Conservation (phyloP, 768 basidiomycete genomes). For the Trametes coccinea region DNA sequence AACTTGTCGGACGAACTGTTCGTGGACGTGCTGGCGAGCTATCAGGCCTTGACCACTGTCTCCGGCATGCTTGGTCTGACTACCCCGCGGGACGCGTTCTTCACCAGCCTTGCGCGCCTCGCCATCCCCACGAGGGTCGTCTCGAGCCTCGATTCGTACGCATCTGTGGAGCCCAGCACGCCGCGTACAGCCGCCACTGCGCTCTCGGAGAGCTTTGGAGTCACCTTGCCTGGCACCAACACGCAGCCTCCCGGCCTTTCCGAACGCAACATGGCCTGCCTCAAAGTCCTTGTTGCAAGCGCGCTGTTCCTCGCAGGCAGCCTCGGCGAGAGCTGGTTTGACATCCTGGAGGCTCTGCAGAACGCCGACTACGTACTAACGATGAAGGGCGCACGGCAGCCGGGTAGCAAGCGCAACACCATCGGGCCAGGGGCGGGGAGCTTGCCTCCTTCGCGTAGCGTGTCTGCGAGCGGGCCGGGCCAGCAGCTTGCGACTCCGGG, state of each 20-base stretch:
- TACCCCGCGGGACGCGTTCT: slow-evolving; percentile 92
- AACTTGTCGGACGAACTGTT: slow-evolving; percentile 93
- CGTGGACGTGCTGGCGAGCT: slow-evolving; percentile 77
- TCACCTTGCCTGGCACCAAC: slow-evolving; percentile 40
- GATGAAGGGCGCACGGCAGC: slow-evolving; percentile 46
- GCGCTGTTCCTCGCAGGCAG: slow-evolving; percentile 82
- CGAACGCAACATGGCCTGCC: slow-evolving; percentile 87
- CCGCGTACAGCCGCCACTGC: slow-evolving; percentile 58
- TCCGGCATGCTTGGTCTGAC: slow-evolving; percentile 84
- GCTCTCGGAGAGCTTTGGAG: slow-evolving; percentile 68
- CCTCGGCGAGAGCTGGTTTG: slow-evolving; percentile 90
- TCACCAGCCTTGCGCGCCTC: slow-evolving; percentile 85
- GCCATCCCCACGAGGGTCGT: slow-evolving; percentile 92
- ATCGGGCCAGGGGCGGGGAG: slow-evolving; percentile 34
- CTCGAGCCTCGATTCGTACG: slow-evolving; percentile 69
- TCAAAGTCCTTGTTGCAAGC: slow-evolving; percentile 78
- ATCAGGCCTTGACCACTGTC: slow-evolving; percentile 83
- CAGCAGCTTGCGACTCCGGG: slow-evolving; percentile 21
- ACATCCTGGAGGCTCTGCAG: slow-evolving; percentile 86
- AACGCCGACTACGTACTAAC: slow-evolving; percentile 92
- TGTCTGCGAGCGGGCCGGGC: slow-evolving; percentile 19
- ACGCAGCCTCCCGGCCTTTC: slow-evolving; percentile 75
- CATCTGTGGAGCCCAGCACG: slow-evolving; percentile 46
- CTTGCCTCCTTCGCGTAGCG: slow-evolving; percentile 39
- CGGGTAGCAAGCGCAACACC: slow-evolving; percentile 22